phyloP scores from a whole-genome alignment of 257 asterid species.

The Gentiana straminea region DNA sequence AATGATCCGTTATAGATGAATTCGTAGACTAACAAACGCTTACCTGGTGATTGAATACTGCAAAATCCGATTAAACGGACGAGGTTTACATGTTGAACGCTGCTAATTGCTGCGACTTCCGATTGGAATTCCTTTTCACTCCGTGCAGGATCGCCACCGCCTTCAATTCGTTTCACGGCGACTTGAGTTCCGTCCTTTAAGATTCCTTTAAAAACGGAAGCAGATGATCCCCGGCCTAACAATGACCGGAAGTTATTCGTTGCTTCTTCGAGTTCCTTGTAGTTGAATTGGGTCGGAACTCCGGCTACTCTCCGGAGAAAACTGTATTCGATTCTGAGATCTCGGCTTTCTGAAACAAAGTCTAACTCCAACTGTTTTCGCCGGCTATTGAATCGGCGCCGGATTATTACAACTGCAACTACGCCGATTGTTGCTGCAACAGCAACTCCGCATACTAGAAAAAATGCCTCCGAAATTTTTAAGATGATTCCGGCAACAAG shows the following conservation, averaged over 20 bases:
- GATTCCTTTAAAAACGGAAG: slow-evolving; percentile 53
- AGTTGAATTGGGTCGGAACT: slow-evolving; percentile 57
- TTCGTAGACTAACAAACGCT: slow-evolving; percentile 50
- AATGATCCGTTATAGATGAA: slow-evolving; percentile 49
- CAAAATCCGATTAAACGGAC: slow-evolving; percentile 55
- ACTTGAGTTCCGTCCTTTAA: slow-evolving; percentile 47
- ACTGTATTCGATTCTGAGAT: slow-evolving; percentile 68
- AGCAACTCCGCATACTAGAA: slow-evolving; percentile 48
- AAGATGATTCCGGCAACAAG: slow-evolving; percentile 38
- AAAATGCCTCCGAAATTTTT: slow-evolving; percentile 34
- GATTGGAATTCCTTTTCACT: slow-evolving; percentile 57
- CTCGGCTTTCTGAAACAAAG: slow-evolving; percentile 52
- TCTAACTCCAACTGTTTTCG: slow-evolving; percentile 29
- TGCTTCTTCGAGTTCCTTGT: slow-evolving; percentile 56
- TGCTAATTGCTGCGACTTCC: slow-evolving; percentile 65
- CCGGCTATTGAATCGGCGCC: slow-evolving; percentile 30
- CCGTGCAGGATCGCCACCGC: slow-evolving; percentile 37
- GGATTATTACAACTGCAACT: slow-evolving; percentile 15
- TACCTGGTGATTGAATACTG: slow-evolving; percentile 37
- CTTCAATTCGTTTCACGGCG: slow-evolving; percentile 59
- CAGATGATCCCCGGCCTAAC: slow-evolving; percentile 58
- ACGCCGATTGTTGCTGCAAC: slow-evolving; percentile 49
- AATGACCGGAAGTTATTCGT: slow-evolving; percentile 44
- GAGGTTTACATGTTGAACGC: slow-evolving; percentile 63
- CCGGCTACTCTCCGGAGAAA: slow-evolving; percentile 77